phyloP scores from a whole-genome alignment of 2,329 filamentous ascomycete genomes.

The Calonectria crousiana region DNA sequence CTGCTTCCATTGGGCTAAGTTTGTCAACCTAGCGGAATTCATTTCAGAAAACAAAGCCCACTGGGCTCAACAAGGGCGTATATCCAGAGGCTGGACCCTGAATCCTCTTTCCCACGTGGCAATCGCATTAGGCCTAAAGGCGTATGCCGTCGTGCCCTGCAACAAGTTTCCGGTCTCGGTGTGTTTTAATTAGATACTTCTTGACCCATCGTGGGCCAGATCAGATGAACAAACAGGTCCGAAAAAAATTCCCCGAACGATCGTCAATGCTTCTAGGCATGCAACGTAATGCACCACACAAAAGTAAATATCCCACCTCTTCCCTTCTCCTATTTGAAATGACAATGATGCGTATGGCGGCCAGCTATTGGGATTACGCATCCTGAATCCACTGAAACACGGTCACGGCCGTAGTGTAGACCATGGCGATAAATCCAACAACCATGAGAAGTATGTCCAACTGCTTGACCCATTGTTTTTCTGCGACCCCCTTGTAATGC shows the following conservation, averaged over 20 bases:
- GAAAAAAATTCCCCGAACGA: background rate
- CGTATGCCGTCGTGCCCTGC: conserved; percentile 19
- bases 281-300: conserved; percentile 11
- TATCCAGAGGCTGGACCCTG: conserved; percentile 2
- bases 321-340: background rate
- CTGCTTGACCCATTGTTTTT: conserved; percentile 64
- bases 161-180: conserved; percentile 11
- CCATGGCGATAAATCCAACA: conserved; percentile 75
- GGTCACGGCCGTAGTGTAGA: conserved; percentile 77
- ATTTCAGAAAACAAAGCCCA: background rate
- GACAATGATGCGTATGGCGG: background rate
- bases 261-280: background rate
- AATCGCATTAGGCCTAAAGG: conserved; percentile 21
- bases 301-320: conserved; percentile 10
- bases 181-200: conserved; percentile 7
- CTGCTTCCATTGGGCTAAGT: background rate
- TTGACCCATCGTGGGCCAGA: conserved; percentile 9
- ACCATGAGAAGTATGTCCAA: conserved; percentile 73
- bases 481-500: conserved; percentile 76
- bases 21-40: background rate
- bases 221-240: conserved; percentile 10
- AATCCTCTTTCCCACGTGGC: conserved; percentile 12
- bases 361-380: conserved; percentile 18
- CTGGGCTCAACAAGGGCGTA: background rate
- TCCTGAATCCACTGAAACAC: conserved; percentile 51